A percentile compares a stretch with the other conserved stretches of the same genome.
Conservation (phyloP, 768 basidiomycete species). For the Leucosporidium yakuticum region DNA sequence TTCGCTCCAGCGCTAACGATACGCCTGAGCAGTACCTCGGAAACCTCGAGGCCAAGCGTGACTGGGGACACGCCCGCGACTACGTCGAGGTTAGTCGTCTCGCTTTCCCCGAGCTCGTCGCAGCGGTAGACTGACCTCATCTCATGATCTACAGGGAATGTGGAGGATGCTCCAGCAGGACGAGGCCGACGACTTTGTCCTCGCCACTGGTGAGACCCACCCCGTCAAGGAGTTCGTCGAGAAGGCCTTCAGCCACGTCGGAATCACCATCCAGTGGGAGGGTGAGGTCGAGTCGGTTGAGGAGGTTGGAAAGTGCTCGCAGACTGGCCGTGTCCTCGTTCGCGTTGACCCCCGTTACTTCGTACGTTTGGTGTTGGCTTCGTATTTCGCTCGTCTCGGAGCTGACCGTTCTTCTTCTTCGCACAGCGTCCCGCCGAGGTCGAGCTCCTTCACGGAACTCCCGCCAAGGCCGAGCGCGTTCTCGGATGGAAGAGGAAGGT, state of each 20-base stretch:
- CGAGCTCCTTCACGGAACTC: conserved; percentile 78
- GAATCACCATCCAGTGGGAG: conserved; percentile 66
- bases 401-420: conserved; percentile 14
- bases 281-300: conserved; percentile 56
- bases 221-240: conserved; percentile 88
- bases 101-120: background rate
- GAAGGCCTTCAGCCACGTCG: conserved; percentile 68
- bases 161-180: conserved; percentile 93
- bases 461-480: conserved; percentile 77
- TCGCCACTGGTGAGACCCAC: conserved; percentile 94
- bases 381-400: conserved; percentile 43
- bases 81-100: conserved; percentile 70
- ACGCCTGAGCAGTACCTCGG: conserved; percentile 59
- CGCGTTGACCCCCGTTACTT: conserved; percentile 83
- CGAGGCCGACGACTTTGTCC: conserved; percentile 77
- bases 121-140: no score
- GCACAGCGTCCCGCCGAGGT: conserved; percentile 34
- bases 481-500: conserved; percentile 85
- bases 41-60: conserved; percentile 88
- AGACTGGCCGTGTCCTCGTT: conserved; percentile 67
- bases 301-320: conserved; percentile 67
- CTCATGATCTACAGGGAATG: conserved; percentile 52
- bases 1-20: background rate
- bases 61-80: conserved; percentile 83
- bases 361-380: conserved; percentile 53